These are phyloP conservation scores for Wickerhamomyces subpelliculosus DNA, from an alignment of 805 yeast species.

Conservation along the genomic window DNA sequence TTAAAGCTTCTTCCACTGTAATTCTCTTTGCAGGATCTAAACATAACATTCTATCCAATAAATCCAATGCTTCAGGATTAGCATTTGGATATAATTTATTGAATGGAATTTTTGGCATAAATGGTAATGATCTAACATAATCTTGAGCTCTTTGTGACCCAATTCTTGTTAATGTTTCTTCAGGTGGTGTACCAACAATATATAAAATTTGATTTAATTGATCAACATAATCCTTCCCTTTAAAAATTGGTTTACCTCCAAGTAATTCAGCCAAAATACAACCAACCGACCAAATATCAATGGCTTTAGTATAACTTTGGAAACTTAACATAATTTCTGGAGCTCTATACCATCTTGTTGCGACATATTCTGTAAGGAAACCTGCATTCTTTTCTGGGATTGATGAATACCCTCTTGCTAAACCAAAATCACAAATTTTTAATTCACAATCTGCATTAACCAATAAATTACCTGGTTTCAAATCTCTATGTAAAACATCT, in stretches of 20 bases:
- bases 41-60: constrained; percentile 72
- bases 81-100: constrained; percentile 71
- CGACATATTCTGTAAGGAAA: constrained; percentile 95
- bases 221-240: constrained; percentile 94
- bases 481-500: constrained; percentile 87
- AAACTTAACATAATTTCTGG: constrained; percentile 95
- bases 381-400: constrained; percentile 83
- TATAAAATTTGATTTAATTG: constrained; percentile 84
- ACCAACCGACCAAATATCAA: constrained; percentile 97
- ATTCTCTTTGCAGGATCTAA: constrained; percentile 82
- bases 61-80: constrained; percentile 78
- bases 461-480: constrained; percentile 88
- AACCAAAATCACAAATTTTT: constrained; percentile 93
- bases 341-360: constrained; percentile 98
- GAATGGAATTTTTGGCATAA: constrained; percentile 74
- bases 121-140: constrained; percentile 82
- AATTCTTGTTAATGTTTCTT: constrained; percentile 57
- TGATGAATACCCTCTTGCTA: constrained; percentile 85
- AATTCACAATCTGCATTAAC: constrained; percentile 96
- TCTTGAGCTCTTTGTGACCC: constrained; percentile 89
- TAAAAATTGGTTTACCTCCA: constrained; percentile 86
- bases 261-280: constrained; percentile 91
- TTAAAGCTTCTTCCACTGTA: constrained; percentile 80
- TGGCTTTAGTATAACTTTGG: constrained; percentile 93
- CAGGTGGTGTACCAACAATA: constrained; percentile 88